phyloP scores from a whole-genome alignment of 768 basidiomycete genomes.

The Lentinula raphanica region DNA sequence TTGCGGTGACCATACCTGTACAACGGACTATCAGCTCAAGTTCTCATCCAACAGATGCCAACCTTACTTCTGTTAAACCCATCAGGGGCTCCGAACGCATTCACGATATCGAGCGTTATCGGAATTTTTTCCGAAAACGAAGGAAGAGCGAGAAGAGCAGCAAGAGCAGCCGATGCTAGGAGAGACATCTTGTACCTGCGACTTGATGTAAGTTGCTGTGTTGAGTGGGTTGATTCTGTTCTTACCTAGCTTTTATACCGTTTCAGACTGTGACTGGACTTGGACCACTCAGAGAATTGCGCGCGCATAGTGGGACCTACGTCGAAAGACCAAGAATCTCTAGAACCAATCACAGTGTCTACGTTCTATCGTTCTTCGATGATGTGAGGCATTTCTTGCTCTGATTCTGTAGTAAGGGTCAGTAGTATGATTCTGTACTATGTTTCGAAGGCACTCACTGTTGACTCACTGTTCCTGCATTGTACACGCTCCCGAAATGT shows the following conservation, averaged over 20 bases:
- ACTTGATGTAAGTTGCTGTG: background rate
- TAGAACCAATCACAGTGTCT: background rate
- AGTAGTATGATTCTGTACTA: no score
- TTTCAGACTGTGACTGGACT: slow-evolving; percentile 22
- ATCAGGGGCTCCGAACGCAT: slow-evolving; percentile 38
- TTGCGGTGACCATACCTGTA: slow-evolving; percentile 17
- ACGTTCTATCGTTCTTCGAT: background rate
- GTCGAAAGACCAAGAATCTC: background rate
- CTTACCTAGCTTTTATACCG: background rate
- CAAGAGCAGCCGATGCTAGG: background rate
- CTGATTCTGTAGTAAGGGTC: no score
- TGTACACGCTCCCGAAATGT: background rate
- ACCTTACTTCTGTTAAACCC: slow-evolving; percentile 29
- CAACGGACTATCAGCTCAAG: no score
- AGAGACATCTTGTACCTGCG: background rate
- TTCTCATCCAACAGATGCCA: background rate
- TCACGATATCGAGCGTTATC: slow-evolving; percentile 33
- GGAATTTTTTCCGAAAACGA: slow-evolving; percentile 9
- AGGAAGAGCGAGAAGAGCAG: background rate
- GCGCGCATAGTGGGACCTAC: no score
- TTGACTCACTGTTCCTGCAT: background rate
- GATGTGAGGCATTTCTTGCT: background rate
- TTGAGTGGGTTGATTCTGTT: background rate
- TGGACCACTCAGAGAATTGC: no score
- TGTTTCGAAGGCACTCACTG: background rate